These are phyloP conservation scores for Fusarium sp. DNA, from an alignment of 2,329 filamentous ascomycete species.

Conservation along the genomic window DNA sequence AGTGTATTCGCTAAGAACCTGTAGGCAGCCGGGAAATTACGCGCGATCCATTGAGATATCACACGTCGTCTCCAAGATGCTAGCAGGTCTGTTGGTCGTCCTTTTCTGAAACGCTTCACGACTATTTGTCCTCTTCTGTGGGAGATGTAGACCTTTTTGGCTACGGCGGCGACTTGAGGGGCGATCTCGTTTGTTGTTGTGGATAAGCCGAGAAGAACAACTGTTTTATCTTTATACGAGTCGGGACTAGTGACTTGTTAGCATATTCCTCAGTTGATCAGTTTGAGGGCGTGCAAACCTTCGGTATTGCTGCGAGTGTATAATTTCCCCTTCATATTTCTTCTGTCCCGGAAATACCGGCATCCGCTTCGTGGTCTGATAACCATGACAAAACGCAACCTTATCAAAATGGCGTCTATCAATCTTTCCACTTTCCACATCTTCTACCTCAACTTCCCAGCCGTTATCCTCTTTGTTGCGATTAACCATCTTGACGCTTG, in stretches of 20 bases:
- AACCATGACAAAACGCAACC: conserved; percentile 28
- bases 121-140: conserved; percentile 23
- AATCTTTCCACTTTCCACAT: not conserved
- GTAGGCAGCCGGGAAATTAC: not conserved
- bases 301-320: conserved; percentile 29
- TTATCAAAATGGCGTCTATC: conserved; percentile 16
- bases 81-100: conserved; percentile 4
- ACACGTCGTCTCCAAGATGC: conserved; percentile 24
- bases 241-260: not conserved
- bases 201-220: conserved; percentile 15
- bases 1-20: conserved; percentile 1
- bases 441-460: conserved; percentile 15
- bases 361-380: conserved; percentile 21
- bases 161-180: not conserved
- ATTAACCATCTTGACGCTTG: not conserved
- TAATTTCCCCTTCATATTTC: not conserved
- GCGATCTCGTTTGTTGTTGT: conserved; percentile 23
- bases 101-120: conserved; percentile 15
- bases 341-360: conserved; percentile 18
- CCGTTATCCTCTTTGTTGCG: conserved; percentile 1
- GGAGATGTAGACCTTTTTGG: conserved; percentile 25
- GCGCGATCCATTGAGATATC: conserved; percentile 23
- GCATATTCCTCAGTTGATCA: rapidly evolving
- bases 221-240: not conserved
- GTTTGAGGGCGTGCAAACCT: not conserved